phyloP scores from a whole-genome alignment of 371 early-diverging fungal species.

The Haplosporangium sp. region DNA sequence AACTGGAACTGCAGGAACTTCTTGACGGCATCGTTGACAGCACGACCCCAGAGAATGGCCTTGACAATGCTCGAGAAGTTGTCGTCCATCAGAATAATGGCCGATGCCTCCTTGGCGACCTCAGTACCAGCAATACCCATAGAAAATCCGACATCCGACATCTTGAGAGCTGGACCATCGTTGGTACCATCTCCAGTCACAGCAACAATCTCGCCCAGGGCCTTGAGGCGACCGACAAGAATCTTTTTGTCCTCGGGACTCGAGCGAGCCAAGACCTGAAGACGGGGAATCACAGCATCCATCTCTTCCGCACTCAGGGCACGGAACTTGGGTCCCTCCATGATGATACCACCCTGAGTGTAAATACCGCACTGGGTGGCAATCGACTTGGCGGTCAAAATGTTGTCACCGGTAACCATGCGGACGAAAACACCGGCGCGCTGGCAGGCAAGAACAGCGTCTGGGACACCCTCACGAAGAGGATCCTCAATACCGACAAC shows the following conservation, averaged over 20 bases:
- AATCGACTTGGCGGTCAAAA: constrained; percentile 79
- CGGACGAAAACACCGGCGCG: constrained; percentile 83
- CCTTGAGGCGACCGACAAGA: constrained; percentile 72
- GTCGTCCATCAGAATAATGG: constrained; percentile 84
- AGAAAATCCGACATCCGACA: constrained; percentile 84
- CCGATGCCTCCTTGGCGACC: constrained; percentile 84
- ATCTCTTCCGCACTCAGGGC: constrained; percentile 64
- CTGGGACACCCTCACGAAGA: constrained; percentile 73
- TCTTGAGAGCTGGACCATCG: constrained; percentile 82
- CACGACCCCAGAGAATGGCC: constrained; percentile 83
- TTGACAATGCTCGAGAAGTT: constrained; percentile 83
- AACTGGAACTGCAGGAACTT: constrained; percentile 87
- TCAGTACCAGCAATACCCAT: constrained; percentile 89
- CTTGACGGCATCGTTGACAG: constrained; percentile 82
- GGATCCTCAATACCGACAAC: constrained; percentile 84
- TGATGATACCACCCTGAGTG: constrained; percentile 65
- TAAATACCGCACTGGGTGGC: constrained; percentile 79
- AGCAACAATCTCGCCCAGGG: constrained; percentile 77
- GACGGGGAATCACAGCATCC: constrained; percentile 63
- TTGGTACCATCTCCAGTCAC: constrained; percentile 90
- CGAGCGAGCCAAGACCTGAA: constrained; percentile 80
- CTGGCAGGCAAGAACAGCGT: constrained; percentile 74
- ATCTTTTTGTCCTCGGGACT: constrained; percentile 83
- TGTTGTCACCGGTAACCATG: constrained; percentile 90
- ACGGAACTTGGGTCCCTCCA: constrained; percentile 79